Conservation (phyloP, 345 rosid genomes). For the Rubroshorea leprosula region DNA sequence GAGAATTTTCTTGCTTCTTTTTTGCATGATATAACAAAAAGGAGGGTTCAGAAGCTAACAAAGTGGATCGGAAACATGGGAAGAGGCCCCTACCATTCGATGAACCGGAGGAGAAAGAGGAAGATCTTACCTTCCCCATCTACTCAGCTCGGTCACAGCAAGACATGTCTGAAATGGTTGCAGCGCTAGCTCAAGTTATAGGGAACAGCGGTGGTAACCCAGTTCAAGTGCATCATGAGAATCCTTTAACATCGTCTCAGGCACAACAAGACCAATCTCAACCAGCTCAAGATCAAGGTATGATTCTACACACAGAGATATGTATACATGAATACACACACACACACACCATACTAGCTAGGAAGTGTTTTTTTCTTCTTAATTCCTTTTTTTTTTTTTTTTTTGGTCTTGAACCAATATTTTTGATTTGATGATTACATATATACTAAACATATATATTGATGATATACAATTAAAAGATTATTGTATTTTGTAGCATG, state of each 20-base stretch:
- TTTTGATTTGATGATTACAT: no score
- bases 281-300: conserved; percentile 33
- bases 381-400: no score
- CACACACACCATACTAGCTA: no score
- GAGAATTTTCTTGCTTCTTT: background rate
- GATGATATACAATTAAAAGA: no score
- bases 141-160: conserved; percentile 67
- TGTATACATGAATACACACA: no score
- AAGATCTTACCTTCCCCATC: conserved; percentile 41
- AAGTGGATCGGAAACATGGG: conserved; percentile 52
- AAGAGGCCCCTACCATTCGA: conserved; percentile 40
- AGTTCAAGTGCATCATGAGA: conserved; percentile 13
- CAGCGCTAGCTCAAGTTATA: conserved; percentile 68
- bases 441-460: no score
- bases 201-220: conserved; percentile 26
- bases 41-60: background rate
- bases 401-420: no score
- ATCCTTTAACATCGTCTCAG: conserved; percentile 9
- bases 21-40: conserved; percentile 5
- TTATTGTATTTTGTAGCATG: no score
- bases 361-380: no score
- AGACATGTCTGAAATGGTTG: conserved; percentile 61
- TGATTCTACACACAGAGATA: no score
- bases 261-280: conserved; percentile 19
- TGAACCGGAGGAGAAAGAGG: conserved; percentile 42